Base-by-base conservation (phyloP, 305 asterid genomes). In the Fraxinus nigra region DNA sequence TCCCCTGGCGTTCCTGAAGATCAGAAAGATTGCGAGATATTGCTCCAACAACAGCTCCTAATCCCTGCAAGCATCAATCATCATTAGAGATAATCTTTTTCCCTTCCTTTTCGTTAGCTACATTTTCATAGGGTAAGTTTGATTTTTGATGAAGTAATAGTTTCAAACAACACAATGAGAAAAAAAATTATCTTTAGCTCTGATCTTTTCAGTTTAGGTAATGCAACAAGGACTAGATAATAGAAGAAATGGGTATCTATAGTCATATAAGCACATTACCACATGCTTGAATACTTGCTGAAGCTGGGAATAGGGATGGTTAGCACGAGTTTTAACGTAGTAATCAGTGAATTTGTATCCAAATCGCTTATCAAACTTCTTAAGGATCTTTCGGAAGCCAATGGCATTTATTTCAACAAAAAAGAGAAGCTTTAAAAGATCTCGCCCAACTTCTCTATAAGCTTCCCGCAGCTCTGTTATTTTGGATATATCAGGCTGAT, bases 21-120 rank as follows among this genome's bases (percentile, higher is more conserved):
- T 96, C 99, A 16, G 95, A 94, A 83, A 96, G 97, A 87, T 96
- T 96, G 80, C 98, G 97, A 77, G 99, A 93, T 88, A 96, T 91
- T 77, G 99, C 98, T 85, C 99, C 98, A 79, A 96, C 95, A 75
- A 96, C 99, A 83, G 99, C 98, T 75, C 98, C 98, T 81, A 96
- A 83, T 43, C 99, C 99, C 99, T 96, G 88, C 80, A 85, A 80
- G 76, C 82, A 86, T 79, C 75, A 77, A 43, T 63, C 54, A 40
- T 77, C 46, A 87, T 67, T 14, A 28, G 84, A 28, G 43, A 70
- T 40, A 48, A 75, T 40, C 22, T 32, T 63, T 65, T 81, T 48
- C 69, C 81, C 40, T 75, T 34, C 56, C 56, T 74, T 81, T 37
- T 5, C 30, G 10, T 8, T 26, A 38, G 73, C 11, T 0, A 24